Conservation (phyloP, 176 grass and related monocot species). For the Melocanna baccifera region DNA sequence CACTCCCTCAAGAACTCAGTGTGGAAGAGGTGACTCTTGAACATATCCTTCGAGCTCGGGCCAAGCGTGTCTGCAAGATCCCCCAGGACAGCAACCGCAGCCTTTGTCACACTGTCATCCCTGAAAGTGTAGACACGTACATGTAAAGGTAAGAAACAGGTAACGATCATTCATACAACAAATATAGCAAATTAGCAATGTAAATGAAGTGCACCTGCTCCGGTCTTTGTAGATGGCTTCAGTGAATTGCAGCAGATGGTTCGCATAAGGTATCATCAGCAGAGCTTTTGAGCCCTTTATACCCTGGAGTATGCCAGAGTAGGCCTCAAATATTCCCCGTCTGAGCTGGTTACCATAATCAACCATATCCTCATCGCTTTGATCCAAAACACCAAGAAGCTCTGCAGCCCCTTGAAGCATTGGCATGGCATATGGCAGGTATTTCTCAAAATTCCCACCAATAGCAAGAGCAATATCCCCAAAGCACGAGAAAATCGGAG, state of each 20-base stretch:
- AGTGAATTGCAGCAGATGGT: constrained; percentile 64
- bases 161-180: constrained; percentile 6
- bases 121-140: constrained; percentile 27
- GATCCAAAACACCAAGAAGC: constrained; percentile 59
- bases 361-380: constrained; percentile 77
- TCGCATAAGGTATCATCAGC: constrained; percentile 72
- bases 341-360: constrained; percentile 82
- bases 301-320: constrained; percentile 87
- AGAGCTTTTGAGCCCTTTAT: constrained; percentile 74
- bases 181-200: neutral
- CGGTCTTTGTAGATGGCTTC: constrained; percentile 68
- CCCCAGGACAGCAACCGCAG: constrained; percentile 73
- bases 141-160: constrained; percentile 2
- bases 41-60: constrained; percentile 54
- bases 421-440: constrained; percentile 70
- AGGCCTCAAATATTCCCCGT: constrained; percentile 83
- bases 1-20: constrained; percentile 73
- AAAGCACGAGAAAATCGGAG: constrained; percentile 82
- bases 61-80: constrained; percentile 78
- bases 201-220: constrained; percentile 49
- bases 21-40: constrained; percentile 60
- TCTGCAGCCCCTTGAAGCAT: constrained; percentile 83
- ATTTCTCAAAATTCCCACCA: constrained; percentile 85
- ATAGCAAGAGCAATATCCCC: constrained; percentile 93
- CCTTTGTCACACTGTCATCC: constrained; percentile 82